Evolutionary conservation across 2,329 filamentous ascomycete genomes (phyloP).

Genomic region (Cercospora canescens): DNA sequence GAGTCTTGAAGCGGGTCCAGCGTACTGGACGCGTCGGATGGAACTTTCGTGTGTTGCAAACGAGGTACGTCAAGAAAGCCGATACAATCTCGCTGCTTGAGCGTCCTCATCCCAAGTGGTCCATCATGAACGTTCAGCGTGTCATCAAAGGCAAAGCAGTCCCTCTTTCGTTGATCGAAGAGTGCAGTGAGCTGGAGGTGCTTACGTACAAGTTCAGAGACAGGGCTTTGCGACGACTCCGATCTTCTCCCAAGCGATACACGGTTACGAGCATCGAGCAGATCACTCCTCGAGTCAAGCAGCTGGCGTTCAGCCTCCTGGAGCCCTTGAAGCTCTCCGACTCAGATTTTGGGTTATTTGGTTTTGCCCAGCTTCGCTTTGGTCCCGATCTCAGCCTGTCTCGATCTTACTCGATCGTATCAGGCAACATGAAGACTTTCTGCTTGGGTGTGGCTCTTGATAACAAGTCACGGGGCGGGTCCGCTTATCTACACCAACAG

Average conservation of each 20-base stretch:
- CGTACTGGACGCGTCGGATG: slow-evolving; percentile 19
- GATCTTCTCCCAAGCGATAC: slow-evolving; percentile 35
- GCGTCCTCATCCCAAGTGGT: slow-evolving; percentile 60
- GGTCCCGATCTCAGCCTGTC: slow-evolving; percentile 53
- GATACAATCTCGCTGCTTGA: slow-evolving; percentile 59
- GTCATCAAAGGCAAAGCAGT: slow-evolving; percentile 51
- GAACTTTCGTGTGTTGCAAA: slow-evolving; percentile 18
- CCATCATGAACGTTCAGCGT: slow-evolving; percentile 60
- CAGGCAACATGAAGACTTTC: slow-evolving; percentile 52
- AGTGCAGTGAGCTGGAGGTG: slow-evolving; percentile 45
- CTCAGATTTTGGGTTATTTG: slow-evolving; percentile 44
- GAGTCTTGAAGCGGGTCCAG: slow-evolving; percentile 13
- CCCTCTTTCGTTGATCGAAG: slow-evolving; percentile 48
- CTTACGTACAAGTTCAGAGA: slow-evolving; percentile 10
- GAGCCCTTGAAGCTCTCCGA: slow-evolving; percentile 20
- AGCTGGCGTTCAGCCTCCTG: slow-evolving; percentile 12
- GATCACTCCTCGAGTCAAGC: slow-evolving; percentile 12
- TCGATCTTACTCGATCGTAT: slow-evolving; percentile 62
- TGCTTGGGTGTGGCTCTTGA: slow-evolving; percentile 61
- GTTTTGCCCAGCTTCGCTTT: slow-evolving; percentile 59
- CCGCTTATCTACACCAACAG: slow-evolving; percentile 56
- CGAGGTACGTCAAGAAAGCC: slow-evolving; percentile 55
- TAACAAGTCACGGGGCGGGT: slow-evolving; percentile 59
- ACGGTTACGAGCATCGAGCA: neutral
- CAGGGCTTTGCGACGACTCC: slow-evolving; percentile 31